phyloP scores from a whole-genome alignment of 176 grass and related monocot species.

The Cenchrus americanus region DNA sequence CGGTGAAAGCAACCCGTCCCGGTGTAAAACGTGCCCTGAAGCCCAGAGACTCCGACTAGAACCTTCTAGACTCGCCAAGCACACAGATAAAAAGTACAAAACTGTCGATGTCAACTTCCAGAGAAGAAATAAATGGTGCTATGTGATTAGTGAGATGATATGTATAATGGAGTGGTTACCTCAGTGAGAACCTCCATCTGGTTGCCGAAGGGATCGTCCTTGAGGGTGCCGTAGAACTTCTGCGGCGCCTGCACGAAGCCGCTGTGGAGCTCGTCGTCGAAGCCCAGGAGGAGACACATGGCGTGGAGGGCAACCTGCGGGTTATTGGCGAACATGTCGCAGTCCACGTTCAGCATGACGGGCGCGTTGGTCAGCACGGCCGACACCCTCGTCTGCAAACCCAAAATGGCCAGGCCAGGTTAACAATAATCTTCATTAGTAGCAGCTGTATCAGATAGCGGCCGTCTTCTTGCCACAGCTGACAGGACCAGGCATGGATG shows the following conservation, averaged over 20 bases:
- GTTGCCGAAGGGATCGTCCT: slow-evolving; percentile 71
- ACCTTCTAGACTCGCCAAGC: slow-evolving; percentile 3
- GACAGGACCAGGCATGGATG: too few relatives aligned
- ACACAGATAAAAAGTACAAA: too few relatives aligned
- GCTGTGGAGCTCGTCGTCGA: slow-evolving; percentile 29
- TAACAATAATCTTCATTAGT: neutral
- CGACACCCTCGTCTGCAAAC: slow-evolving; percentile 57
- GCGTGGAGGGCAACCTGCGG: slow-evolving; percentile 42
- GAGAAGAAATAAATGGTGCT: too few relatives aligned
- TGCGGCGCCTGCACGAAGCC: slow-evolving; percentile 58
- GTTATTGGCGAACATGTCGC: slow-evolving; percentile 72
- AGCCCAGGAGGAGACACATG: slow-evolving; percentile 56
- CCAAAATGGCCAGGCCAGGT: neutral
- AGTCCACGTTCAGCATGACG: slow-evolving; percentile 67
- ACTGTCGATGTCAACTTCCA: neutral
- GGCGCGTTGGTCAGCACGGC: slow-evolving; percentile 56
- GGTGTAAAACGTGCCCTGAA: slow-evolving; percentile 44
- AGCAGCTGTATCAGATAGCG: too few relatives aligned
- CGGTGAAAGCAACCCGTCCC: slow-evolving; percentile 69
- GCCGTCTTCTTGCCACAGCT: too few relatives aligned
- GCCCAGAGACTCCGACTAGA: neutral
- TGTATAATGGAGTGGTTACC: neutral
- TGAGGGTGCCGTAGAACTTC: slow-evolving; percentile 44
- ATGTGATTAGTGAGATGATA: neutral
- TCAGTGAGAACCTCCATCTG: neutral